Evolutionary conservation across 2,329 filamentous ascomycete species (phyloP).

Genomic region (Alternaria angustiovoidea): DNA sequence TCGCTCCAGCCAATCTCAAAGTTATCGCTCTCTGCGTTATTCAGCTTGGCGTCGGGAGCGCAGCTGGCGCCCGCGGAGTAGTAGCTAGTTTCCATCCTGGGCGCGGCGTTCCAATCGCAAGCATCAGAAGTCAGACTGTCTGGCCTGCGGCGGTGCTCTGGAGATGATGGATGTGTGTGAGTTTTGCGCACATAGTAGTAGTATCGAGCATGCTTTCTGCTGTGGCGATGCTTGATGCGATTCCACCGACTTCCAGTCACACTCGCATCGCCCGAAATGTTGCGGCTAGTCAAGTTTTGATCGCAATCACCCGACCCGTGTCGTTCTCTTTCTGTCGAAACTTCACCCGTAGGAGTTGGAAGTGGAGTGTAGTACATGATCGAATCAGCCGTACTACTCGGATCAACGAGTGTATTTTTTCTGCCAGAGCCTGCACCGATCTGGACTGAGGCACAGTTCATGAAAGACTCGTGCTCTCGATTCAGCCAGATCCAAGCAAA

Average conservation of each 20-base stretch:
- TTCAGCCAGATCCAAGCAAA: slow-evolving; percentile 59
- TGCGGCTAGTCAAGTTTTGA: not conserved
- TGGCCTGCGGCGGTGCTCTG: not conserved
- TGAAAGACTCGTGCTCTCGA: slow-evolving; percentile 55
- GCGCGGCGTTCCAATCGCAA: slow-evolving; percentile 49
- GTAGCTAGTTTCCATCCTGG: slow-evolving; percentile 54
- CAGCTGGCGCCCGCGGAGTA: slow-evolving; percentile 51
- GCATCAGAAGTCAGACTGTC: slow-evolving; percentile 18
- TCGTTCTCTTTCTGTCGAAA: not conserved
- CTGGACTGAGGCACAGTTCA: slow-evolving; percentile 55
- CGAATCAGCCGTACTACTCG: not conserved
- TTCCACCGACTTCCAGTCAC: slow-evolving; percentile 5
- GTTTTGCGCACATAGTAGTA: slow-evolving; percentile 4
- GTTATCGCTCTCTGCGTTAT: slow-evolving; percentile 24
- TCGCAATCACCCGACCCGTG: not conserved
- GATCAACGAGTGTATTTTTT: slow-evolving; percentile 2
- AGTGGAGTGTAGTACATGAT: not conserved
- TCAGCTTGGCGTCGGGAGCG: slow-evolving; percentile 38
- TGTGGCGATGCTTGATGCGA: slow-evolving; percentile 6
- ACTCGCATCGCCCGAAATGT: not conserved
- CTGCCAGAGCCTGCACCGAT: slow-evolving; percentile 37
- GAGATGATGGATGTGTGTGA: not conserved
- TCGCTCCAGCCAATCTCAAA: slow-evolving; percentile 54
- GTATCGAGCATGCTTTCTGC: slow-evolving; percentile 1
- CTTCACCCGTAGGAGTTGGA: not conserved